Percentiles rank a stretch among this genome's conserved stretches.
Evolutionary conservation across 352 stramenopile genomes (phyloP).

Genomic region (Phytopythium sindhum): DNA sequence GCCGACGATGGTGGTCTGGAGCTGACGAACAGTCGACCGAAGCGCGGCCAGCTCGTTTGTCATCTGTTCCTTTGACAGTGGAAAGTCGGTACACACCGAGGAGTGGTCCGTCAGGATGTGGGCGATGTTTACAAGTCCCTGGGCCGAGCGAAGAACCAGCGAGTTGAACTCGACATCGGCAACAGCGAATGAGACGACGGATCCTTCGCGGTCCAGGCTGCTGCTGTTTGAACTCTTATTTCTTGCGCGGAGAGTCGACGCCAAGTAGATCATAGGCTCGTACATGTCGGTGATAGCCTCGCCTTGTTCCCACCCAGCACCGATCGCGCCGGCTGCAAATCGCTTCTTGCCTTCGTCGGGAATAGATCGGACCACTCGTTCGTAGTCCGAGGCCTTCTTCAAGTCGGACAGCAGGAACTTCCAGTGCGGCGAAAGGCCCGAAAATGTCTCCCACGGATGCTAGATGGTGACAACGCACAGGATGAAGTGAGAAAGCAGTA

Average conservation of each 20-base stretch:
- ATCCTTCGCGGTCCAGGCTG: not conserved
- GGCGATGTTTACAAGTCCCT: conserved; percentile 63
- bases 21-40: conserved; percentile 14
- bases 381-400: conserved; percentile 50
- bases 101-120: conserved; percentile 57
- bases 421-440: conserved; percentile 66
- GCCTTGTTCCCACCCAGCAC: conserved; percentile 24
- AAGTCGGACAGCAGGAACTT: conserved; percentile 35
- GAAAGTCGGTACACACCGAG: conserved; percentile 51
- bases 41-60: conserved; percentile 36
- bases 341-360: conserved; percentile 40
- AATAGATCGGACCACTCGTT: conserved; percentile 37
- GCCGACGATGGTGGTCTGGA: conserved; percentile 47
- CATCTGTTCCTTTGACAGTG: conserved; percentile 38
- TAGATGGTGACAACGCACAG: conserved; percentile 14
- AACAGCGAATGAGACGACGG: conserved; percentile 31
- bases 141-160: conserved; percentile 58
- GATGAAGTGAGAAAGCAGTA: not conserved
- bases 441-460: conserved; percentile 88
- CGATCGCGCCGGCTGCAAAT: conserved; percentile 37
- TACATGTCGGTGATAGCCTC: conserved; percentile 58
- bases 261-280: conserved; percentile 80
- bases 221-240: not conserved
- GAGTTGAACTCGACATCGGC: conserved; percentile 83
- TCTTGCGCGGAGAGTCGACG: conserved; percentile 11